Evolutionary conservation across 2,329 filamentous ascomycete genomes (phyloP), one percentile per base, ranked within the genome.

Genomic region (Colletotrichum tropicale): DNA sequence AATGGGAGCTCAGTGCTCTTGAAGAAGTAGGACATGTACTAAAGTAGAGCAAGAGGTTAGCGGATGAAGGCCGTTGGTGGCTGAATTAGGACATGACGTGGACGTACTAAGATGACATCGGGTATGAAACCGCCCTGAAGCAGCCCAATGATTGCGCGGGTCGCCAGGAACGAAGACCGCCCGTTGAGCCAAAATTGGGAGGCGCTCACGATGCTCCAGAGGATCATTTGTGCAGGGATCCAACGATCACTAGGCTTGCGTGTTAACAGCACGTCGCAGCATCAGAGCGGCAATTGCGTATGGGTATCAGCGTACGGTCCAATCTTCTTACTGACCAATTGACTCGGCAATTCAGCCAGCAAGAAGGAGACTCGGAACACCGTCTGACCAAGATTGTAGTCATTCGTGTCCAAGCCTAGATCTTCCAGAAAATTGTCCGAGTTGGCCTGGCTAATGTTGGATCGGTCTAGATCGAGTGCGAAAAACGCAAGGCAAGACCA

Each of bases 301-400:
- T 38, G 32, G 60, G 32, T 32, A 38, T 66, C 2, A n/a, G 43
- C 48, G 36, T 30, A 58, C 5, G 75, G 77, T 26, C 74, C 84
- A 5, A 85, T 77, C 80, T 87, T 88, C 81, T 93, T 93, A 56
- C 87, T 88, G 18, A 93, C 79, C 6, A 93, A 84, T 78, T 93
- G 91, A 0, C 90, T 93, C 0, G 91, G 91, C 3, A 93, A 82
- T 79, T 93, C 91, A 0, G 91, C 90, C 6, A 87, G 81, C 3
- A 92, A 82, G 77, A 92, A 92, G 0, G 86, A 85, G 7, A 90
- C 80, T 1, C 86, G 84, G 78, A 91, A 91, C 6, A 92, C 86
- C 0, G 88, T 89, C 79, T 91, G 86, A 26, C 90, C 90, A 24
- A 87, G 82, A 78, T 91, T 92, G 80, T 88, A 90, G 72, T 88